These are phyloP conservation scores for Arthrinium phaeospermum DNA, from an alignment of 2,329 filamentous ascomycete species.

Conservation along the genomic window DNA sequence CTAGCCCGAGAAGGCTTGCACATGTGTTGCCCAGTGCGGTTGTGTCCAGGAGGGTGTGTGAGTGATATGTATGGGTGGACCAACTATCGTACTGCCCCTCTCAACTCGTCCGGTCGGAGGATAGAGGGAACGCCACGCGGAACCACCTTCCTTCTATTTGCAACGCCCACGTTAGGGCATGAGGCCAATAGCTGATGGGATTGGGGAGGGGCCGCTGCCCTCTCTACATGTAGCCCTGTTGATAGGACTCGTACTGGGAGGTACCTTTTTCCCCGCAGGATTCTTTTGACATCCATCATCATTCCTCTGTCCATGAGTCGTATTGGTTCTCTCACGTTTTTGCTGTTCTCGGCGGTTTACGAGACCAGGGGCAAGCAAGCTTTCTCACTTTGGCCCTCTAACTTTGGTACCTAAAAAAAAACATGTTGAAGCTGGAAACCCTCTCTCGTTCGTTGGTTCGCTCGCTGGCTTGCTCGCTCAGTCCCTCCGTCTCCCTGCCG, in stretches of 20 bases:
- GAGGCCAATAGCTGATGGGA: neutral
- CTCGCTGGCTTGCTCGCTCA: neutral
- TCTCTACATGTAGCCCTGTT: neutral
- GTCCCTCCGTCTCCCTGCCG: neutral
- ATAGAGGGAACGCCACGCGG: conserved; percentile 1
- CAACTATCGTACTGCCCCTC: neutral
- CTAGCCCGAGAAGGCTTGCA: neutral
- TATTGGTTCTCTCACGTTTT: neutral
- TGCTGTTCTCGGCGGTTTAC: neutral
- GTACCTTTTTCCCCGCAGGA: conserved; percentile 11
- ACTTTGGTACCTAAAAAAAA: conserved; percentile 15
- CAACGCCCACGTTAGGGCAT: conserved; percentile 9
- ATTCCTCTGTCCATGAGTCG: conserved; percentile 13
- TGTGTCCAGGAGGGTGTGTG: conserved; percentile 5
- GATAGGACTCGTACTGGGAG: neutral
- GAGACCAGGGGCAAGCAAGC: conserved; percentile 2
- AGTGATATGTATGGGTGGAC: conserved; percentile 1
- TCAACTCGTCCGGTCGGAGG: conserved; percentile 5
- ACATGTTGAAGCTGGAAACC: conserved; percentile 3
- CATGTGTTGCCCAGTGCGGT: neutral
- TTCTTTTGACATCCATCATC: conserved; percentile 13
- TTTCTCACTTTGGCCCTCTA: conserved; percentile 1
- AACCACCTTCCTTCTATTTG: conserved; percentile 7
- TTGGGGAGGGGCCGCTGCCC: neutral
- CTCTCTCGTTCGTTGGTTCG: neutral